A percentile compares a stretch with the other conserved stretches of the same genome.
Conservation (phyloP, 1,284 basidiomycete genomes). For the Leccinum subrobustum region DNA sequence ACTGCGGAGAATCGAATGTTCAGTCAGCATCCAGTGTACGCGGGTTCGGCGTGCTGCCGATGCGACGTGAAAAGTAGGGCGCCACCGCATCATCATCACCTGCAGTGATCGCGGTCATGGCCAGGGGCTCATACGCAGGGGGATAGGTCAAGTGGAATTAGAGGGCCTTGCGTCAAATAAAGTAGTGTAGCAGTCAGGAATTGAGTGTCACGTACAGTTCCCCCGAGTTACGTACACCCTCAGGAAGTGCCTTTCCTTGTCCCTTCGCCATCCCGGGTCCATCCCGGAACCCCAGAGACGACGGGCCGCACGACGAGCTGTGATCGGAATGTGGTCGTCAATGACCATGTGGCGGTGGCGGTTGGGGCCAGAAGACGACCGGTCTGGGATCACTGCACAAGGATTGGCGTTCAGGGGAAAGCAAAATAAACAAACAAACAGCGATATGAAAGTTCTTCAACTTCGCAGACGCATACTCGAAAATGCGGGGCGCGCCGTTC, state of each 20-base stretch:
- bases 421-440: not conserved
- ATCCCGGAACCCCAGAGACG: not conserved
- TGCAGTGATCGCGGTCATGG: slow-evolving; percentile 10
- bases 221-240: slow-evolving; percentile 21
- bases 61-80: not conserved
- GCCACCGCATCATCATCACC: not conserved
- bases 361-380: not conserved
- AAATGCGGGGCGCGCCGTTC: not conserved
- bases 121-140: not conserved
- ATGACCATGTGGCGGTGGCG: not conserved
- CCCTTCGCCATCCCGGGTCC: not conserved
- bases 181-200: not conserved
- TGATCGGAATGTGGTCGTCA: not conserved
- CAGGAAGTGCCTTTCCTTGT: slow-evolving; percentile 7
- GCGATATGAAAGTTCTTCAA: slow-evolving; percentile 17
- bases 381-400: slow-evolving; percentile 5
- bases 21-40: slow-evolving; percentile 2
- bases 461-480: slow-evolving; percentile 15
- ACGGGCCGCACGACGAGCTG: not conserved
- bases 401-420: not conserved
- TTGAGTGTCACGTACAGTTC: slow-evolving; percentile 7
- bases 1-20: slow-evolving; percentile 6
- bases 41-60: not conserved
- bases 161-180: not conserved
- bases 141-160: not conserved